Evolutionary conservation across 2,329 filamentous ascomycete species (phyloP).

Genomic region (Penicillium sp.): DNA sequence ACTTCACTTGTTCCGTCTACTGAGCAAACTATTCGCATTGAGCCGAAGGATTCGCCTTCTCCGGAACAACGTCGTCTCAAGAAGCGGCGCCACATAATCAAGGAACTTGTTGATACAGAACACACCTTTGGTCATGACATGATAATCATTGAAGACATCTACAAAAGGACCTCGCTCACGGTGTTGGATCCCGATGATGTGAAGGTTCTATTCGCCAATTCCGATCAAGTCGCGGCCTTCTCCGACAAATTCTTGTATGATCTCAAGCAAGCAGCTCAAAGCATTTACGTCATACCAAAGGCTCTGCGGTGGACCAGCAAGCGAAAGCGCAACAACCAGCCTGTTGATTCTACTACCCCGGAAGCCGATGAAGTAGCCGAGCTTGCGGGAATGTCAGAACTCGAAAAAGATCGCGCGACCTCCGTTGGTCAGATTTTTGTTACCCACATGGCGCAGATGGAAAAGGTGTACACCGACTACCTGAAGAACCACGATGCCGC

Average conservation of each 20-base stretch:
- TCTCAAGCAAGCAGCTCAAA: slow-evolving; percentile 75
- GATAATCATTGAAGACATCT: slow-evolving; percentile 97
- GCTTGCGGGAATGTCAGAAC: slow-evolving; percentile 40
- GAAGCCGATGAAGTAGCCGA: slow-evolving; percentile 28
- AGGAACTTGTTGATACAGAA: slow-evolving; percentile 91
- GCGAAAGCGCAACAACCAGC: slow-evolving; percentile 44
- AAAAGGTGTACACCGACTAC: slow-evolving; percentile 64
- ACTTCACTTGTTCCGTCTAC: slow-evolving; percentile 38
- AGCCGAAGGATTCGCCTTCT: slow-evolving; percentile 32
- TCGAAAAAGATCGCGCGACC: slow-evolving; percentile 59
- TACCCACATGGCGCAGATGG: slow-evolving; percentile 57
- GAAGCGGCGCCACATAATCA: slow-evolving; percentile 79
- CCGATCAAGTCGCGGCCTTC: slow-evolving; percentile 83
- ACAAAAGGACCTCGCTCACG: slow-evolving; percentile 85
- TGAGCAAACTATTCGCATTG: slow-evolving; percentile 23
- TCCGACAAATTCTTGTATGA: slow-evolving; percentile 75
- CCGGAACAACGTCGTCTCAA: slow-evolving; percentile 58
- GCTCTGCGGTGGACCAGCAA: slow-evolving; percentile 54
- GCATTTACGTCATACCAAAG: slow-evolving; percentile 69
- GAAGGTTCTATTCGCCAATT: slow-evolving; percentile 88
- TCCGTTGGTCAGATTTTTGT: slow-evolving; percentile 60
- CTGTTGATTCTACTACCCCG: slow-evolving; percentile 15
- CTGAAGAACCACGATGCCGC: slow-evolving; percentile 64
- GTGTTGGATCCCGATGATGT: slow-evolving; percentile 79
- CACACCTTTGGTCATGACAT: slow-evolving; percentile 88